Evolutionary conservation across 805 yeast species (phyloP).

Genomic region (Metschnikowia proteae): DNA sequence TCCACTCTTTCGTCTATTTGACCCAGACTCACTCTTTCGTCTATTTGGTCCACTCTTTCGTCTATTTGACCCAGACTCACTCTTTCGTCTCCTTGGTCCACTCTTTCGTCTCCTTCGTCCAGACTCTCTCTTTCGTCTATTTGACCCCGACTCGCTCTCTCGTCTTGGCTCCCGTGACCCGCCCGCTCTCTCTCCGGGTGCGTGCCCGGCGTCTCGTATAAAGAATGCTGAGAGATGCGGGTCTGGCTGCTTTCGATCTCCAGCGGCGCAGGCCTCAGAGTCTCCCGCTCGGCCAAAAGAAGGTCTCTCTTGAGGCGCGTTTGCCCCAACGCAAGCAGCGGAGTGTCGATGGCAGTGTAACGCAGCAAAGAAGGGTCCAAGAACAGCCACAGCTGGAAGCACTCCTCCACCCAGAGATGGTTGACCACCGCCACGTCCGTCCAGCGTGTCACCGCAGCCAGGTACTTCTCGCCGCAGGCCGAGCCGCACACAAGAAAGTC

Average conservation of each 20-base stretch:
- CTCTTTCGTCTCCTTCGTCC: neutral
- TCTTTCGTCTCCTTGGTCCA: neutral
- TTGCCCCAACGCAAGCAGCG: neutral
- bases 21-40: too few species aligned
- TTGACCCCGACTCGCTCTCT: neutral
- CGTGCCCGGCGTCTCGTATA: neutral
- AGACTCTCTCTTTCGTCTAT: neutral
- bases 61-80: neutral
- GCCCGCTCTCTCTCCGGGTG: neutral
- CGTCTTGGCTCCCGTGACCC: neutral
- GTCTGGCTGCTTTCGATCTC: neutral
- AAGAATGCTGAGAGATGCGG: neutral
- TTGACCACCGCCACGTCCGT: slow-evolving; percentile 54
- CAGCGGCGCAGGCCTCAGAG: neutral
- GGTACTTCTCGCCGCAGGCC: slow-evolving; percentile 68
- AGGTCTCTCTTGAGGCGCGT: neutral
- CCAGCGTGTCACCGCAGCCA: slow-evolving; percentile 68
- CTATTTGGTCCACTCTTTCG: neutral
- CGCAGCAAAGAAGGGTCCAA: slow-evolving; percentile 44
- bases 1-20: too few species aligned
- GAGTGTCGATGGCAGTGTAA: slow-evolving; percentile 27
- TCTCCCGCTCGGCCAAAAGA: neutral
- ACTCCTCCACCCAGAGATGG: slow-evolving; percentile 87
- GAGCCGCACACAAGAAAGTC: slow-evolving; percentile 70
- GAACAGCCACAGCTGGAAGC: slow-evolving; percentile 57